Evolutionary conservation across 345 rosid species (phyloP), one percentile per base, ranked within the genome.

Genomic region (Carallia pectinifolia): DNA sequence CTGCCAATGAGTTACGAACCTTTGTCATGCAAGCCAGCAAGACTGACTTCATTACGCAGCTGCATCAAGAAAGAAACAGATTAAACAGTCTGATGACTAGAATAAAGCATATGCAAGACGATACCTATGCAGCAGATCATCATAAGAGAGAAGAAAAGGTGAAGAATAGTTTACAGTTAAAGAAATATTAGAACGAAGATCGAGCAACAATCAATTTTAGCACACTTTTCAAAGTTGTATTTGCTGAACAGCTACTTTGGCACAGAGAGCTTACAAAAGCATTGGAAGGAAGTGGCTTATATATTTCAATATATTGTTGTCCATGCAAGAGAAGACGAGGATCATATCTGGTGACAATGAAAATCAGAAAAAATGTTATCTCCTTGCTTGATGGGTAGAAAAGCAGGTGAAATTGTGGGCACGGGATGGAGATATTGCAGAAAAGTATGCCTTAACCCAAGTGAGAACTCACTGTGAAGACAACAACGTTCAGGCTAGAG

Each of bases 11-110:
- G 34, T 58, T 63, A 74, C 83, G 66, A 39, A 89, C 97, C 99
- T 89, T 95, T 95, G 79, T 95, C 97, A 75, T 91, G 98, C 79
- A 91, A 65, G 62, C 97, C 95, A 16, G 88, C 97, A n/a, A 94
- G 66, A 76, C 79, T 76, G 58, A 85, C 76, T 81, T 89, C 87
- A 79, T 81, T 88, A 53, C 44, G 62, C 69, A 91, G 64, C 98
- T 93, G 94, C 83, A 82, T 47, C 65, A 80, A 68, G 56, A 67
- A 61, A 53, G 38, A 23, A 66, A 48, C 52, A 17, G 19, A 56
- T 47, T 37, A 77, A 17, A 19, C 18, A 33, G 15, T 44, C 7
- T 6, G 50, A 62, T 65, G 47, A 30, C 52, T 10, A 1, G 2
- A 59, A 44, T 16, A n/a, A 68, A 59, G 31, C 58, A 53, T 15